phyloP scores from a whole-genome alignment of 1,284 basidiomycete species.

The Albatrellus sp. region DNA sequence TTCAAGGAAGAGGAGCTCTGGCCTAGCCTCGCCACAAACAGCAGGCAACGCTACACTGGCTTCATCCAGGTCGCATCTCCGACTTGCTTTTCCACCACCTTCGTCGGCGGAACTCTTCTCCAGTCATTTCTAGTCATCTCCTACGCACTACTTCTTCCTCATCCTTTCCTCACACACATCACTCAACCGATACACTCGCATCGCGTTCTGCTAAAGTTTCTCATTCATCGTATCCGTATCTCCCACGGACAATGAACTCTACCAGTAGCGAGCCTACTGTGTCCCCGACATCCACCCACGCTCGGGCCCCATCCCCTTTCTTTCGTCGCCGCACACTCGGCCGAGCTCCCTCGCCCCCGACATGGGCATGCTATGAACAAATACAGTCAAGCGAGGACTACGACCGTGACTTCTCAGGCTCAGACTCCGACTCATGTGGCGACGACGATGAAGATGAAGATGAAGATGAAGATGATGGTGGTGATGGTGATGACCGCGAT shows the following conservation, averaged over 20 bases:
- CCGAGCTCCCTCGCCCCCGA: slow-evolving; percentile 67
- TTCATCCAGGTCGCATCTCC: slow-evolving; percentile 11
- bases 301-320: slow-evolving; percentile 26
- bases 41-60: neutral
- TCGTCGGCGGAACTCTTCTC: neutral
- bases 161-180: no score
- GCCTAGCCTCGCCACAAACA: no score
- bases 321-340: slow-evolving; percentile 62
- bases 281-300: slow-evolving; percentile 18
- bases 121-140: neutral
- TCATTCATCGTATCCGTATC: no score
- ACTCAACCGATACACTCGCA: no score
- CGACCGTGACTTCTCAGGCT: slow-evolving; percentile 27
- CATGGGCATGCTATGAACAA: slow-evolving; percentile 80
- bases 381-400: slow-evolving; percentile 45
- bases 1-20: no score
- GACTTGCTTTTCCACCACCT: slow-evolving; percentile 15
- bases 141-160: neutral
- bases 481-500: slow-evolving; percentile 24
- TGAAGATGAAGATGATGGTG: slow-evolving; percentile 38
- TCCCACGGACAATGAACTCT: no score
- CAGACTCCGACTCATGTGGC: slow-evolving; percentile 34
- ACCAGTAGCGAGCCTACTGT: no score
- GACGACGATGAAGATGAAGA: slow-evolving; percentile 50
- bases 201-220: no score